Percentiles rank a stretch among this genome's conserved stretches.
phyloP scores from a whole-genome alignment of 768 basidiomycete genomes.

The Fomitopsis pulvina region DNA sequence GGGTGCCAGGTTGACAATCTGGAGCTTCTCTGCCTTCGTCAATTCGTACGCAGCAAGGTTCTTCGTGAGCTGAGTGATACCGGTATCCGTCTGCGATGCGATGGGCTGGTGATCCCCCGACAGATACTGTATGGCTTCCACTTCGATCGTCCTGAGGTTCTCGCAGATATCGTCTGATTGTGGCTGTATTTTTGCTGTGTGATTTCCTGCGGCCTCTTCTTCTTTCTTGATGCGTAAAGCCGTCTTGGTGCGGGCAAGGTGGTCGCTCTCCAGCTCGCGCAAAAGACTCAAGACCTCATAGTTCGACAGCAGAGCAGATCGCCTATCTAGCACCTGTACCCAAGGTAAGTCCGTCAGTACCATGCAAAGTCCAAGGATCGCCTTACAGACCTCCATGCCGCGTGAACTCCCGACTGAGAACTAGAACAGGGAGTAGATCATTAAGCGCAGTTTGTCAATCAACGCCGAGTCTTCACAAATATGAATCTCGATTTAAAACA shows the following conservation, averaged over 20 bases:
- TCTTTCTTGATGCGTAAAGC: conserved; percentile 73
- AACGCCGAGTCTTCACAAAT: too few relatives aligned
- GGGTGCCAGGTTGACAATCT: conserved; percentile 87
- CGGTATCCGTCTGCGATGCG: conserved; percentile 51
- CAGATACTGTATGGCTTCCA: conserved; percentile 85
- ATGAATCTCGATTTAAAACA: too few relatives aligned
- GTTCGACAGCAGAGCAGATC: conserved; percentile 82
- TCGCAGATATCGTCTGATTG: conserved; percentile 57
- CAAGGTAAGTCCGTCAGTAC: background rate
- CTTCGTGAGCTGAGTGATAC: conserved; percentile 60
- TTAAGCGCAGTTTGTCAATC: too few relatives aligned
- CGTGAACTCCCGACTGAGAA: too few relatives aligned
- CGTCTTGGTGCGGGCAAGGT: conserved; percentile 61
- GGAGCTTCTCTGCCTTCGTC: conserved; percentile 89
- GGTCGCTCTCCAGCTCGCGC: conserved; percentile 68
- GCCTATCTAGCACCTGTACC: conserved; percentile 58
- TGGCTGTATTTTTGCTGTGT: conserved; percentile 20
- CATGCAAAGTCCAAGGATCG: background rate
- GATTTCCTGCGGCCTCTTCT: conserved; percentile 46
- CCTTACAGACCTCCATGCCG: conserved; percentile 21
- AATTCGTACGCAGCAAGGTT: conserved; percentile 61
- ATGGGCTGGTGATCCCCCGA: conserved; percentile 70
- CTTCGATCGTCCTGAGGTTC: conserved; percentile 79
- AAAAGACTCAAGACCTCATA: conserved; percentile 79
- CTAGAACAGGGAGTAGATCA: too few relatives aligned